phyloP scores from a whole-genome alignment of 768 basidiomycete genomes.

The Trametes meyenii region DNA sequence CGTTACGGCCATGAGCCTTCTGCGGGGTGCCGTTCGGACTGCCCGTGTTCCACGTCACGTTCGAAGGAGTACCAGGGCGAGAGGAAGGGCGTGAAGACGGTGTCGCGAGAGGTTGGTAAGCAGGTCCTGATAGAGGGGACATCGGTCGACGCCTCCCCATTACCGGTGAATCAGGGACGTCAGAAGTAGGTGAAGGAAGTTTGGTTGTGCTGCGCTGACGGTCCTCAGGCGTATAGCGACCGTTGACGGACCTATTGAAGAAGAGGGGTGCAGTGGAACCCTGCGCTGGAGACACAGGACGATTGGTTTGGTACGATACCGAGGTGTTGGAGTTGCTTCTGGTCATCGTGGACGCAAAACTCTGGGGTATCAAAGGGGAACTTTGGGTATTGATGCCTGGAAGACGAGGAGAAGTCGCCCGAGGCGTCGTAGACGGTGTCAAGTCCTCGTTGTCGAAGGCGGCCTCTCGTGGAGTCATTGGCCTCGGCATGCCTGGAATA shows the following conservation, averaged over 20 bases:
- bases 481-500: slow-evolving; percentile 87
- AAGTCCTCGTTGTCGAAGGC: slow-evolving; percentile 70
- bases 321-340: slow-evolving; percentile 63
- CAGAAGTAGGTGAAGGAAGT: slow-evolving; percentile 21
- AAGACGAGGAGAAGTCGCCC: slow-evolving; percentile 68
- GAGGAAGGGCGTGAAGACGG: slow-evolving; percentile 48
- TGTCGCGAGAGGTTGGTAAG: slow-evolving; percentile 60
- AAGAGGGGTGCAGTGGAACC: slow-evolving; percentile 50
- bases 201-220: slow-evolving; percentile 24
- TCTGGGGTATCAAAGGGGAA: slow-evolving; percentile 40
- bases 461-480: slow-evolving; percentile 83
- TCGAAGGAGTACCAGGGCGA: slow-evolving; percentile 66
- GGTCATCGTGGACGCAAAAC: slow-evolving; percentile 41
- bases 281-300: slow-evolving; percentile 50
- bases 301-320: slow-evolving; percentile 45
- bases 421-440: slow-evolving; percentile 72
- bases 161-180: slow-evolving; percentile 48
- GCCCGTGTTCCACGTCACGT: slow-evolving; percentile 65
- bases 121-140: slow-evolving; percentile 67
- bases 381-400: slow-evolving; percentile 35
- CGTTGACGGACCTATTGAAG: slow-evolving; percentile 62
- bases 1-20: slow-evolving; percentile 53
- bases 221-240: slow-evolving; percentile 66
- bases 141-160: slow-evolving; percentile 63
- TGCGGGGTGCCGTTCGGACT: slow-evolving; percentile 35